Base-by-base conservation (phyloP, 805 yeast genomes). In the Saccharomyces eubayanus region DNA sequence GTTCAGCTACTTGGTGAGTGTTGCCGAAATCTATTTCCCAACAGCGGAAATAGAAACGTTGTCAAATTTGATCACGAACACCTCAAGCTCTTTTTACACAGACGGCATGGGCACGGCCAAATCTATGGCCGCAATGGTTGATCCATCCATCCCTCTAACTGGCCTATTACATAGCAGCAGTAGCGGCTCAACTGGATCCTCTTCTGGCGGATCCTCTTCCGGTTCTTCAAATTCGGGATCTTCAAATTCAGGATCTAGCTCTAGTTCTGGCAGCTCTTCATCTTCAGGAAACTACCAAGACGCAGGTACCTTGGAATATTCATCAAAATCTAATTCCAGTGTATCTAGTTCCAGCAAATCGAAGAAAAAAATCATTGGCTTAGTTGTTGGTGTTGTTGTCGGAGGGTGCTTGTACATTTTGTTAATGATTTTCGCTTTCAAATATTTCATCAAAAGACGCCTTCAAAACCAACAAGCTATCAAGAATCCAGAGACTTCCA, bases 21-120 rank as follows among this genome's bases (percentile, higher is more conserved):
- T 91, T 56, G 98, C 97, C 6, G 86, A 86, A 67, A 85, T 89
- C 53, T 89, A 87, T 67, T 85, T 89, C 73, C 96, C 96, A 24
- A 67, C 72, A 10, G 67, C 69, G 11, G 70, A 77, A 30, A 77
- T 87, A 16, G 61, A 67, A 1, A 66, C 72, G 0, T 74, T 92
- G 57, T 79, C 80, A 55, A 69, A 69, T 16, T 68, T 75, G 41
- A 68, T 92, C 46, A 83, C 86, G 49, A 72, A 76, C 53, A 71
- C 81, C 53, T 62, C 77, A 0, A 87, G 96, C 2, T 54, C 62
- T 27, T 67, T 94, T 49, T 92, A 86, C 71, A 59, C 73, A 51
- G 82, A 83, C 66, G 77, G 83, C 20, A 80, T 78, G 60, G 61
- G 77, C 1, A 77, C 88, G 6, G 79, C 80, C 54, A 64, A 70